A percentile compares a stretch with the other conserved stretches of the same genome.
Conservation (phyloP, 2,329 filamentous ascomycete species). For the Grosmannia clavigera region DNA sequence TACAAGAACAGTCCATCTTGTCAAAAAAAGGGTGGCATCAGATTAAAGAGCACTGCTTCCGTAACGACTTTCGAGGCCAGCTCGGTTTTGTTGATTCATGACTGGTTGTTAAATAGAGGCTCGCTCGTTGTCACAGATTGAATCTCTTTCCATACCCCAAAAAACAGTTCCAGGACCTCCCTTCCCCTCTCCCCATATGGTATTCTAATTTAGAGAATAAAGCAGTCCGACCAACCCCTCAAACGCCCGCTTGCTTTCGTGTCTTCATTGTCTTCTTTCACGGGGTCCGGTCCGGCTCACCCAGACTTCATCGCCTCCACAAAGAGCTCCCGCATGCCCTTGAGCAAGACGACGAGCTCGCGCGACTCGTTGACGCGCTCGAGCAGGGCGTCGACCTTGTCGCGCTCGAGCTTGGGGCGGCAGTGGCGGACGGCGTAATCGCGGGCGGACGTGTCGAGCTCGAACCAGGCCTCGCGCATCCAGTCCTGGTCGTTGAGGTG, state of each 20-base stretch:
- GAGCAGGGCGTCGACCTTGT: constrained; percentile 63
- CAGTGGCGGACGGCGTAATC: constrained; percentile 79
- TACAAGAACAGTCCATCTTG: no score
- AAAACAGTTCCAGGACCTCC: not conserved
- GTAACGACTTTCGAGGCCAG: no score
- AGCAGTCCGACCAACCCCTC: not conserved
- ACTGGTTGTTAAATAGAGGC: no score
- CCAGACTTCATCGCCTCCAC: constrained; percentile 49
- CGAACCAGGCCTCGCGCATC: constrained; percentile 87
- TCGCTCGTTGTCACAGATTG: no score
- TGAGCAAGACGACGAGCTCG: constrained; percentile 59
- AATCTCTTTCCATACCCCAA: not conserved
- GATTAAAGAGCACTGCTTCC: no score
- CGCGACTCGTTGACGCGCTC: constrained; percentile 72
- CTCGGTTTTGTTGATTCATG: no score
- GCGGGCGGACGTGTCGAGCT: constrained; percentile 65
- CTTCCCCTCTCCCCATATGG: not conserved
- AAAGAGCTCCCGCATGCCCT: constrained; percentile 74
- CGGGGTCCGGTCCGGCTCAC: constrained; percentile 6
- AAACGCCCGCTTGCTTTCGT: not conserved
- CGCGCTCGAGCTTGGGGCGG: constrained; percentile 68
- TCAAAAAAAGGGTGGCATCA: no score
- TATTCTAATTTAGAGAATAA: not conserved
- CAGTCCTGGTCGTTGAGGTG: constrained; percentile 79
- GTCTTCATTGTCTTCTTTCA: no score